These are phyloP conservation scores for Phytophthora aleatoria DNA, from an alignment of 352 stramenopile species.

Conservation along the genomic window DNA sequence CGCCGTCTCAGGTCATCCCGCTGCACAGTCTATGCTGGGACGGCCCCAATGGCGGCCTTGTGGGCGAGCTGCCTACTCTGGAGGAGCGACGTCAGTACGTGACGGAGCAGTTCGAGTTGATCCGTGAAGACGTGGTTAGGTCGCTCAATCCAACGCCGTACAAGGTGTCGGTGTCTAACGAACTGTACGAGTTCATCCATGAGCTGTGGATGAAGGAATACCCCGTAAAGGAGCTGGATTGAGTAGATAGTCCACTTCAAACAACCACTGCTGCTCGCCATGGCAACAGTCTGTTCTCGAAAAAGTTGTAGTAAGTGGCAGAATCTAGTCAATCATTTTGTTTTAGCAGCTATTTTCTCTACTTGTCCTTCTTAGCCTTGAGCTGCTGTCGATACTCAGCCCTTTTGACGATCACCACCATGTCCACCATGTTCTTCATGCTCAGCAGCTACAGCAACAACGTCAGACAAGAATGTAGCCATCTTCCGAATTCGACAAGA, in stretches of 20 bases:
- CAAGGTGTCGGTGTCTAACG: constrained; percentile 91
- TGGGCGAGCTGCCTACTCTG: constrained; percentile 67
- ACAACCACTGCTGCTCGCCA: constrained; percentile 1
- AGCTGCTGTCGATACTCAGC: constrained; percentile 63
- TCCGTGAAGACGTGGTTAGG: constrained; percentile 95
- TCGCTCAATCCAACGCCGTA: constrained; percentile 96
- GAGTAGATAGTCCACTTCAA: constrained; percentile 16
- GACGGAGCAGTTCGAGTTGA: constrained; percentile 90
- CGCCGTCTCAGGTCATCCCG: constrained; percentile 87
- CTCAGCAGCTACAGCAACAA: constrained; percentile 57
- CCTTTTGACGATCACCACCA: constrained; percentile 82
- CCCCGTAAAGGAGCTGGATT: constrained; percentile 83
- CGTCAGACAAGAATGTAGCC: constrained; percentile 9
- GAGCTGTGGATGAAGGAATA: constrained; percentile 95
- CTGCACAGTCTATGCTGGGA: constrained; percentile 94
- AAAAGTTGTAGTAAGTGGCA: constrained; percentile 30
- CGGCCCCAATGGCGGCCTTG: constrained; percentile 73
- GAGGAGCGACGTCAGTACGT: constrained; percentile 89
- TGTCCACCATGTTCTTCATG: constrained; percentile 80
- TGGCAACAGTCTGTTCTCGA: too few relatives aligned
- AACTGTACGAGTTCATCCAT: constrained; percentile 95
- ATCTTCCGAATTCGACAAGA: background rate
- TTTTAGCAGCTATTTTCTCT: constrained; percentile 17
- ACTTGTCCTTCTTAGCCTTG: constrained; percentile 56
- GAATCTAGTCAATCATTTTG: constrained; percentile 30